These are phyloP conservation scores for Metschnikowia sp. DNA, from an alignment of 805 yeast genomes.

Conservation along the genomic window DNA sequence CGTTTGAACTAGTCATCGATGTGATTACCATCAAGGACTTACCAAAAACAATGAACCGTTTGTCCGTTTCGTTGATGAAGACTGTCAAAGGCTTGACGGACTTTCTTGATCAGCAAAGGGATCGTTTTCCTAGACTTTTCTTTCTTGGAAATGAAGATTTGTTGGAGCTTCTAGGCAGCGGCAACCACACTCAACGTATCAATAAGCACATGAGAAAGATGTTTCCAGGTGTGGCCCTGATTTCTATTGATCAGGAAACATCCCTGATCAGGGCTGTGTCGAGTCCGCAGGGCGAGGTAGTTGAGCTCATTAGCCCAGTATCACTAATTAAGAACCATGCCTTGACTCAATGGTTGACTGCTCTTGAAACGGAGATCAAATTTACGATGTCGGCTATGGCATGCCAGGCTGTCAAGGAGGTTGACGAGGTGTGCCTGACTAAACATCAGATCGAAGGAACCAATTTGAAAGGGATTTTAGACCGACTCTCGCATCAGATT, in stretches of 20 bases:
- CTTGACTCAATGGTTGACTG: conserved; percentile 60
- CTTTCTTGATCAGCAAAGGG: conserved; percentile 77
- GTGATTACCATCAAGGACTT: conserved; percentile 49
- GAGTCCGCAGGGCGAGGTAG: conserved; percentile 66
- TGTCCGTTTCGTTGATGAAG: conserved; percentile 52
- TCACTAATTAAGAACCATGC: conserved; percentile 38
- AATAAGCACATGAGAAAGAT: conserved; percentile 65
- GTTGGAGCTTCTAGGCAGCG: conserved; percentile 74
- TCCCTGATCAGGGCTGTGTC: conserved; percentile 42
- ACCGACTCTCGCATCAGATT: conserved; percentile 53
- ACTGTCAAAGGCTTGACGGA: conserved; percentile 68
- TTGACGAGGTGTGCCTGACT: conserved; percentile 1
- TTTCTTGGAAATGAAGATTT: conserved; percentile 90
- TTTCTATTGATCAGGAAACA: conserved; percentile 34
- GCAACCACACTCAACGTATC: conserved; percentile 42
- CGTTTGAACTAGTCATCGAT: conserved; percentile 53
- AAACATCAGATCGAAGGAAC: no score
- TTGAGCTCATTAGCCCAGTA: conserved; percentile 44
- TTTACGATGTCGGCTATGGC: conserved; percentile 42
- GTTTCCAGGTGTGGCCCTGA: conserved; percentile 59
- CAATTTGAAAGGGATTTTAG: conserved; percentile 25
- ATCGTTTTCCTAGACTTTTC: conserved; percentile 73
- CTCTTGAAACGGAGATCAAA: conserved; percentile 54
- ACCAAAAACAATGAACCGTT: conserved; percentile 42
- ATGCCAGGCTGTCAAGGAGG: conserved; percentile 24